These are phyloP conservation scores for Pseudisothecium myosuroides DNA, from an alignment of 225 moss, liverwort and hornwort genomes.

Conservation along the genomic window DNA sequence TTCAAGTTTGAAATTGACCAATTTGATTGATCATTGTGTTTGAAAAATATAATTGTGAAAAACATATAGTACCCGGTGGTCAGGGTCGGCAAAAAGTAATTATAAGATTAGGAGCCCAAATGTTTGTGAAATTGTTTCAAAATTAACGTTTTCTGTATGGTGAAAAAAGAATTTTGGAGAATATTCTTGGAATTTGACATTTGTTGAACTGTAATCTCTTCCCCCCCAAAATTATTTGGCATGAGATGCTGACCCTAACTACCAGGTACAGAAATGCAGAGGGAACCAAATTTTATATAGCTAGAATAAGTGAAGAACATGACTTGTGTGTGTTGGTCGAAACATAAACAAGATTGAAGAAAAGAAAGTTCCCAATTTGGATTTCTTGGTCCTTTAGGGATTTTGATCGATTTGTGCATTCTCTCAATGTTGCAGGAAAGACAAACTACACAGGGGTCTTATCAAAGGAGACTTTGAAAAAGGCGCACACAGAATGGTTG, in stretches of 20 bases:
- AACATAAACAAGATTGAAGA: neutral
- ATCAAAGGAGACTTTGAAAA: slow-evolving; percentile 30
- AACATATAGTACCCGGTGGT: neutral
- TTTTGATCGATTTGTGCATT: neutral
- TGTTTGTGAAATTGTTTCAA: neutral
- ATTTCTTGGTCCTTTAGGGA: no score
- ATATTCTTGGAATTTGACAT: neutral
- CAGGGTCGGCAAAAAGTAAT: neutral
- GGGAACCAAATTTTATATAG: neutral
- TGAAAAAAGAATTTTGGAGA: neutral
- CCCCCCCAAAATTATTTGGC: neutral
- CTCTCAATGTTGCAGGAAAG: slow-evolving; percentile 25
- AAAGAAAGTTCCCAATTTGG: neutral
- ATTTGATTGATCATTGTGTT: neutral
- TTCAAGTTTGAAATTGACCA: neutral
- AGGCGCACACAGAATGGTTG: slow-evolving; percentile 40
- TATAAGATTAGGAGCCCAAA: neutral
- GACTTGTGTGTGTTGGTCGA: neutral
- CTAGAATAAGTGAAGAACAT: neutral
- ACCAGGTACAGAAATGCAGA: neutral
- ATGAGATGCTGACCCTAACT: neutral
- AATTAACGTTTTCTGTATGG: neutral
- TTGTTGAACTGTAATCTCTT: neutral
- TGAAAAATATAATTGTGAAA: neutral
- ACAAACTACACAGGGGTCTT: slow-evolving; percentile 60